Evolutionary conservation across 768 basidiomycete genomes (phyloP), one percentile per base, ranked within the genome.

Genomic region (Suillus cothurnatus): DNA sequence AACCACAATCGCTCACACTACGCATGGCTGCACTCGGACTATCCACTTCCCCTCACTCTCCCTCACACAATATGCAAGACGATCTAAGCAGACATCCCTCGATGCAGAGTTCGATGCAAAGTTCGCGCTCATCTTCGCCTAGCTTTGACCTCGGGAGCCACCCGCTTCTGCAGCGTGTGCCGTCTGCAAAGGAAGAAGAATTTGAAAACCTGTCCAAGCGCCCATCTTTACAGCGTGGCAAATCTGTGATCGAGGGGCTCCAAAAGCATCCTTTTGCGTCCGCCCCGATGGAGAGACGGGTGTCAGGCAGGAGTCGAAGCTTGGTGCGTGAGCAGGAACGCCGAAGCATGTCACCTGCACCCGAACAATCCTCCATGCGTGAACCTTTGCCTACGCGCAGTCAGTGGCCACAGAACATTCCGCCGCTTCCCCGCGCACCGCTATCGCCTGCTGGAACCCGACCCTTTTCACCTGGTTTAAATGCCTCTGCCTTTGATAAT

Each of bases 21-120:
- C 79, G 77, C 58, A 69, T 79, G 61, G 78, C 78, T 32, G 67
- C 76, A 7, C 68, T 73, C 49, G 65, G 69, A 19, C 61, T 78
- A 28, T 28, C 57, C 19, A 19, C 57, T 28, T 58, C 57, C 17
- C 23, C 56, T 26, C 23, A 58, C 38, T 28, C 38, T 39, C 57
- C 38, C 23, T 39, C 38, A 11, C 38, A 39, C n/a, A 57, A 26
- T 15, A 38, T 26, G n/a, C 23, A 38, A 58, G 15, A 1, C 19
- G 57, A 58, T 11, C 17, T 58, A 19, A 58, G 38, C 11, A 58
- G 34, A 7, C 17, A 58, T 1, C 38, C 57, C 57, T 58, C 57
- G 26, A 19, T 23, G 56, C 56, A 57, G 15, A 28, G 49, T 26
- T 50, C 49, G n/a, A 56, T 34, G 4, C n/a, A 57, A 39, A 58